phyloP scores from a whole-genome alignment of 2,329 filamentous ascomycete genomes.

The Aspergillus flavus region DNA sequence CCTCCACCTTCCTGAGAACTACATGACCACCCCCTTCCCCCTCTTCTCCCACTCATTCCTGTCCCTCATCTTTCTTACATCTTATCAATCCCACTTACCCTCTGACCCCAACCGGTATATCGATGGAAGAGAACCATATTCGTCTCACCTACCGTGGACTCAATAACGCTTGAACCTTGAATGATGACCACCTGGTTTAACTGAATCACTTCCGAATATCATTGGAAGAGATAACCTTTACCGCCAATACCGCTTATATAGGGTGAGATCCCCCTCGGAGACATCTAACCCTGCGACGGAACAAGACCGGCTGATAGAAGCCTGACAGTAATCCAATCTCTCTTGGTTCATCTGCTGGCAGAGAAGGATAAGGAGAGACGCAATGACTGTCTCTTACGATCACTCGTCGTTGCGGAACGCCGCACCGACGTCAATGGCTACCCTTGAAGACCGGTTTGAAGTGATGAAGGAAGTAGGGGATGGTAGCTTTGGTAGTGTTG shows the following conservation, averaged over 20 bases:
- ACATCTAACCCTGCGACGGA: not conserved
- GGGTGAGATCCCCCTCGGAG: conserved; percentile 10
- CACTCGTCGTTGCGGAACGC: conserved; percentile 67
- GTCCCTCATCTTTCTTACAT: conserved; percentile 20
- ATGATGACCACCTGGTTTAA: conserved; percentile 34
- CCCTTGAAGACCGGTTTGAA: conserved; percentile 91
- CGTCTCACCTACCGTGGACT: conserved; percentile 16
- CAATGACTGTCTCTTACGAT: conserved; percentile 78
- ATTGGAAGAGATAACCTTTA: conserved; percentile 15
- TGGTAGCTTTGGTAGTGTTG: conserved; percentile 96
- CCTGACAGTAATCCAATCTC: conserved; percentile 22
- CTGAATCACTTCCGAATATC: conserved; percentile 24
- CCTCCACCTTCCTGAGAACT: conserved; percentile 29
- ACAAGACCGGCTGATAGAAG: conserved; percentile 12
- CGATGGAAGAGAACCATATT: conserved; percentile 29
- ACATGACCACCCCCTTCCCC: conserved; percentile 33
- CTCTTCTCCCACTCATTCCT: conserved; percentile 20
- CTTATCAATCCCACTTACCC: conserved; percentile 11
- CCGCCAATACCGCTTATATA: conserved; percentile 7
- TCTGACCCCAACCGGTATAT: conserved; percentile 21
- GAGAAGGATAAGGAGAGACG: conserved; percentile 42
- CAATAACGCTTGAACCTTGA: conserved; percentile 24
- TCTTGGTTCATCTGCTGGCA: conserved; percentile 44
- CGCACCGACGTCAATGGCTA: conserved; percentile 48
- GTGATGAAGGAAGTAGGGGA: conserved; percentile 97